Conservation (phyloP, 208 protist species). For the Wallacemonas sp. region DNA sequence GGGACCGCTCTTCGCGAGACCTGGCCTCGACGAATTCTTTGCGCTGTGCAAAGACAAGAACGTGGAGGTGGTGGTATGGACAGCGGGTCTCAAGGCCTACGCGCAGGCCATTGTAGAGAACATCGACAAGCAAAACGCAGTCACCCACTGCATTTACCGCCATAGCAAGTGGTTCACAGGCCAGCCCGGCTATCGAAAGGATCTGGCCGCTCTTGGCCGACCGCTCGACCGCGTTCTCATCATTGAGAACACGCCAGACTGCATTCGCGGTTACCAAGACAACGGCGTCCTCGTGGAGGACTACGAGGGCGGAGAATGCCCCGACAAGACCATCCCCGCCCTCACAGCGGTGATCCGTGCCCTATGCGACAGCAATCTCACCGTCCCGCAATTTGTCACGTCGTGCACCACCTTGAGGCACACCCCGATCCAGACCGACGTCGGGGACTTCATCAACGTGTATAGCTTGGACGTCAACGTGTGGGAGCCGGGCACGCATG, state of each 20-base stretch:
- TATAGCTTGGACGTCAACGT: conserved; percentile 82
- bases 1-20: conserved; percentile 87
- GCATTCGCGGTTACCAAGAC: conserved; percentile 90
- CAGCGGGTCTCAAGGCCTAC: conserved; percentile 89
- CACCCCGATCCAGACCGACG: conserved; percentile 85
- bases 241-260: conserved; percentile 94
- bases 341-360: conserved; percentile 78
- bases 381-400: conserved; percentile 89
- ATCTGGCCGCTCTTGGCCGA: conserved; percentile 83
- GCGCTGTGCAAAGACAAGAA: conserved; percentile 79
- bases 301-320: conserved; percentile 87
- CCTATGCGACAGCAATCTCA: conserved; percentile 79
- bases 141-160: conserved; percentile 93
- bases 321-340: conserved; percentile 89
- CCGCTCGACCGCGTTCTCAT: conserved; percentile 89
- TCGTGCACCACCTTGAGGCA: conserved; percentile 69
- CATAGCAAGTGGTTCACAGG: conserved; percentile 95
- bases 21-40: conserved; percentile 90
- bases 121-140: conserved; percentile 86
- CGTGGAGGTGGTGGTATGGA: conserved; percentile 93
- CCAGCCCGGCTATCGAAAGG: conserved; percentile 92
- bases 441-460: conserved; percentile 90
- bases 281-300: conserved; percentile 93
- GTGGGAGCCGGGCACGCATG: conserved; percentile 75
- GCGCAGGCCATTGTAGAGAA: conserved; percentile 92